Base-by-base conservation (phyloP, 371 early-diverging fungal species). In the Amoeboaphelidium occidentale region DNA sequence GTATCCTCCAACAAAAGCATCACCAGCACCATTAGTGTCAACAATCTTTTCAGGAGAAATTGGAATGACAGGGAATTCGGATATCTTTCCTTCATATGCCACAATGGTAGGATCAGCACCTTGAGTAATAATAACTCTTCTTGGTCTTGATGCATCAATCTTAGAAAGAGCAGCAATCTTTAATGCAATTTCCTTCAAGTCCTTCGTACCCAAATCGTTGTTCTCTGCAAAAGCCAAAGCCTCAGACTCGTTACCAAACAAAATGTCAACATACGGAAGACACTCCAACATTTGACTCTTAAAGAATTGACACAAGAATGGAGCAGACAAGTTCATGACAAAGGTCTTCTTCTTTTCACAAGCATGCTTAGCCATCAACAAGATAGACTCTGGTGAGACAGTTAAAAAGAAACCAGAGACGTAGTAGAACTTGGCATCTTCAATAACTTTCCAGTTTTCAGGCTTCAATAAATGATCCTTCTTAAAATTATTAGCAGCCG, bases 181-280 rank as follows among this genome's bases (percentile, higher is more conserved):
- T 59, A 69, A 64, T 53, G 88, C 89, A 54, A 83, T 78, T 43
- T 70, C 78, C 63, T 72, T 68, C 60, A 85, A 64, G 56, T 81
- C 78, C 26, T 49, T 47, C 2, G 32, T 49, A 41, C 24, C 43
- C 43, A 63, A 51, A 51, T 56, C 58, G 65, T 83, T 74, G 49
- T 75, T 66, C 42, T 66, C 58, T 43, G 87, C 70, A 59, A 76
- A 86, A 41, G 91, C 77, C 27, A 65, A 76, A 43, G 92, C 91
- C 62, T 93, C 94, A 58, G 81, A 70, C 61, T 93, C 94, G 63
- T 93, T 93, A 64, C 91, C 91, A 62, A 91, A 90, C 52, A 94
- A 61, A 43, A 86, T 59, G 61, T 91, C 86, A 56, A 77, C 71
- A 69, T 88, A 88, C 43, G 83, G 79, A 49, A 81, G 54, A 26